A percentile compares a stretch with the other conserved stretches of the same genome.
These are phyloP conservation scores for Aquilaria yunnanensis DNA, from an alignment of 345 rosid genomes.

Conservation along the genomic window DNA sequence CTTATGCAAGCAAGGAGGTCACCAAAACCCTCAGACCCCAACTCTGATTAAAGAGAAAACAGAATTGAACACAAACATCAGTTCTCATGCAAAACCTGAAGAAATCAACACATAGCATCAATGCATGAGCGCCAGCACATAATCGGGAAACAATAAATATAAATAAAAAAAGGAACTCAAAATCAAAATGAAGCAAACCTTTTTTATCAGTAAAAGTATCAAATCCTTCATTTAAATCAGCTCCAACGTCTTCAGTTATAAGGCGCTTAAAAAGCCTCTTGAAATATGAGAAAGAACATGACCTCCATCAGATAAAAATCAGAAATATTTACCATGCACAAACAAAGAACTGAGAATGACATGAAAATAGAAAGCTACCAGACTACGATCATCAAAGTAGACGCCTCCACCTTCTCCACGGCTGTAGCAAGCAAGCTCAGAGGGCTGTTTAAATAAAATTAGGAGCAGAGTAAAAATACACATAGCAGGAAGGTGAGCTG, in stretches of 20 bases:
- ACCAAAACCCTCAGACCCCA: slow-evolving; percentile 90
- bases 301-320: slow-evolving; percentile 12
- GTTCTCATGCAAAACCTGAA: slow-evolving; percentile 5
- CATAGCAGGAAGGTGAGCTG: not conserved
- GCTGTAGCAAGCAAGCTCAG: slow-evolving; percentile 87
- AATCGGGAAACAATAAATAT: not conserved
- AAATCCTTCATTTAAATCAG: slow-evolving; percentile 90
- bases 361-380: slow-evolving; percentile 49
- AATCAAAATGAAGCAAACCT: slow-evolving; percentile 35
- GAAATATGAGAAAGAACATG: slow-evolving; percentile 13
- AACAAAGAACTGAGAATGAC: slow-evolving; percentile 12
- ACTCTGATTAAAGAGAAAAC: slow-evolving; percentile 39
- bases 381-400: slow-evolving; percentile 63
- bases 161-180: too few relatives aligned
- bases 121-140: not conserved
- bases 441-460: slow-evolving; percentile 48
- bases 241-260: slow-evolving; percentile 74
- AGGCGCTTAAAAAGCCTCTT: slow-evolving; percentile 89
- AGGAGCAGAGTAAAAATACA: not conserved
- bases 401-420: slow-evolving; percentile 84
- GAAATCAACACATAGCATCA: slow-evolving; percentile 1
- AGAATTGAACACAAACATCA: slow-evolving; percentile 12
- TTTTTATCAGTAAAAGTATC: slow-evolving; percentile 76
- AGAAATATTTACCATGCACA: slow-evolving; percentile 3
- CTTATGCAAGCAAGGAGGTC: slow-evolving; percentile 81